phyloP scores from a whole-genome alignment of 2,329 filamentous ascomycete genomes.

The Polychaeton citri region DNA sequence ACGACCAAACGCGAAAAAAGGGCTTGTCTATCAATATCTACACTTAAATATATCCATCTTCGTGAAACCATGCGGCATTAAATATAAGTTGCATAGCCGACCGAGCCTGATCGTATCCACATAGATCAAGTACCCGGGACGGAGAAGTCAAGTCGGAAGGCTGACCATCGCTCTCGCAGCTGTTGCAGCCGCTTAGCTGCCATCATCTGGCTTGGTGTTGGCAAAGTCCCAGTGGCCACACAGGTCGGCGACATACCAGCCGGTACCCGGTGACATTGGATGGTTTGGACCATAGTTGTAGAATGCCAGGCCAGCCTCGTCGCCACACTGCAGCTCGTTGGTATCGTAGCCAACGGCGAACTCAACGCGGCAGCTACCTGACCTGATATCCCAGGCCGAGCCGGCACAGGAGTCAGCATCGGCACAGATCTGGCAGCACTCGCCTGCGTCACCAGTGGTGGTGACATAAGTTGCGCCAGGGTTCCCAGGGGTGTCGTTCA shows the following conservation, averaged over 20 bases:
- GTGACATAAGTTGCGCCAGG: conserved; percentile 15
- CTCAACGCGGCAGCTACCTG: conserved; percentile 14
- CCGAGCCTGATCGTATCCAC: too few species aligned
- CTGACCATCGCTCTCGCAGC: too few species aligned
- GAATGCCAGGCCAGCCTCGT: conserved; percentile 11
- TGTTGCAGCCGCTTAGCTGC: too few species aligned
- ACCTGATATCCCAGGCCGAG: conserved; percentile 17
- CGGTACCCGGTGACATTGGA: conserved; percentile 19
- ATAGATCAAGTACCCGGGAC: too few species aligned
- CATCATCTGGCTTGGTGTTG: conserved; percentile 18
- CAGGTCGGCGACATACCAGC: conserved; percentile 15
- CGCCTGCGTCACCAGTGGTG: conserved; percentile 14
- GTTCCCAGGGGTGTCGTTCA: conserved; percentile 10
- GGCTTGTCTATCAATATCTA: too few species aligned
- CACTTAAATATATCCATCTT: too few species aligned
- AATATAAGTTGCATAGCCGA: too few species aligned
- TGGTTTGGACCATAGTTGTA: conserved; percentile 16
- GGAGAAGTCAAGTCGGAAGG: too few species aligned
- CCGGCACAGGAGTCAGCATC: conserved; percentile 15
- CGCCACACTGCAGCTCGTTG: conserved; percentile 16
- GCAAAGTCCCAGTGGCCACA: conserved; percentile 16
- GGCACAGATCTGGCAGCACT: conserved; percentile 20
- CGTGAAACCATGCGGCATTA: too few species aligned
- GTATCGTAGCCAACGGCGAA: conserved; percentile 13
- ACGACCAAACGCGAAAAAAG: too few species aligned